Conservation (phyloP, 192 early-diverging fungal genomes). For the Paraglomus occultum region DNA sequence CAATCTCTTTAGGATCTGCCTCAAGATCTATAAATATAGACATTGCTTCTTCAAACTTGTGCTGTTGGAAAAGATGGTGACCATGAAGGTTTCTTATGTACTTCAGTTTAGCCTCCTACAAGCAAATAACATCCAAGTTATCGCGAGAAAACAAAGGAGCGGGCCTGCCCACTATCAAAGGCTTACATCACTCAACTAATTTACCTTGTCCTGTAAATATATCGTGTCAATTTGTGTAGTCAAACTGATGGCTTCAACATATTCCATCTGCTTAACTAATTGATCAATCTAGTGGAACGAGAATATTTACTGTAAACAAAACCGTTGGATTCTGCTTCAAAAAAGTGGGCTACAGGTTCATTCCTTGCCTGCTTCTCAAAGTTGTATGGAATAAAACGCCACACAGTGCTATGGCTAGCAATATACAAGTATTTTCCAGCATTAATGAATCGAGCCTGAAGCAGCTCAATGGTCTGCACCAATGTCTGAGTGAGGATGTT, state of each 20-base stretch:
- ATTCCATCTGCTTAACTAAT: conserved; percentile 65
- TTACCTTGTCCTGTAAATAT: conserved; percentile 62
- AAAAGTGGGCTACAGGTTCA: not conserved
- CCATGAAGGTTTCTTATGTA: conserved; percentile 66
- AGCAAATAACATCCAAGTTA: not conserved
- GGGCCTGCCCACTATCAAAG: not conserved
- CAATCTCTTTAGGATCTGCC: conserved; percentile 63
- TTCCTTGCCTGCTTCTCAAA: conserved; percentile 49
- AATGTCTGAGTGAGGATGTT: conserved; percentile 79
- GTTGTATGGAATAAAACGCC: conserved; percentile 65
- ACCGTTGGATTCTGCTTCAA: not conserved
- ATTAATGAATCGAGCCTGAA: conserved; percentile 59
- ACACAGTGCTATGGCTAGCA: conserved; percentile 62
- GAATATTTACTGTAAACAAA: too few species aligned
- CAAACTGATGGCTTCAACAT: conserved; percentile 73
- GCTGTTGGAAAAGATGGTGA: conserved; percentile 64
- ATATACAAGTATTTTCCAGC: conserved; percentile 77
- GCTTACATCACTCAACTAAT: not conserved
- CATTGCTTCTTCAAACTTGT: conserved; percentile 67
- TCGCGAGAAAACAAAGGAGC: not conserved
- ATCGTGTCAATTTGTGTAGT: conserved; percentile 74
- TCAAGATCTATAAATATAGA: conserved; percentile 64
- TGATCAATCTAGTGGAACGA: conserved; percentile 62
- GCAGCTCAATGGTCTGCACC: conserved; percentile 78
- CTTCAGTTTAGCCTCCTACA: conserved; percentile 52